These are phyloP conservation scores for Russula lepida DNA, from an alignment of 768 basidiomycete species.

Conservation along the genomic window DNA sequence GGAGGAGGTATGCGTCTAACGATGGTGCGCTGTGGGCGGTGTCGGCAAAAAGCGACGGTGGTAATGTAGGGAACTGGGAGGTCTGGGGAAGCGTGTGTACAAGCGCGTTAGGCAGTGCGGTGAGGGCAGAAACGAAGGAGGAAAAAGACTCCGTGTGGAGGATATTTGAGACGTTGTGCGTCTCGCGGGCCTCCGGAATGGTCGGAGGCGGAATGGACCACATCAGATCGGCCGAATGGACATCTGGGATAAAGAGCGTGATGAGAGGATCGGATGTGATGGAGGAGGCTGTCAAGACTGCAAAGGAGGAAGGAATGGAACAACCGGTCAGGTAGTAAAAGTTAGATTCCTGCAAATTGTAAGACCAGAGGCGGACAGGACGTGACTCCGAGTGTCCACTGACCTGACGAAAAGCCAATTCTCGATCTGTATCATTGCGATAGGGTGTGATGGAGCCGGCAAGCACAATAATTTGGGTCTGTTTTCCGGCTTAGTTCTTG, in stretches of 20 bases:
- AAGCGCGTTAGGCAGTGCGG: conserved; percentile 44
- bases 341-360: conserved; percentile 55
- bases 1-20: conserved; percentile 57
- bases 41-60: conserved; percentile 29
- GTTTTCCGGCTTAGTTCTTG: background rate
- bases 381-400: conserved; percentile 23
- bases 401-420: conserved; percentile 55
- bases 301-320: conserved; percentile 57
- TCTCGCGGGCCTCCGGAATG: conserved; percentile 42
- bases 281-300: conserved; percentile 52
- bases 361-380: background rate
- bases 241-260: conserved; percentile 73
- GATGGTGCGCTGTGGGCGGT: conserved; percentile 31
- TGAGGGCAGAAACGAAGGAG: conserved; percentile 39
- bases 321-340: conserved; percentile 86
- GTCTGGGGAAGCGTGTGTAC: conserved; percentile 58
- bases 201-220: conserved; percentile 85
- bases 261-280: conserved; percentile 36
- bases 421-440: conserved; percentile 80
- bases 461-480: conserved; percentile 66
- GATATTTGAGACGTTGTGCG: conserved; percentile 54
- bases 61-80: conserved; percentile 44
- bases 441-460: conserved; percentile 55
- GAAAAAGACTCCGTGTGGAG: conserved; percentile 41
- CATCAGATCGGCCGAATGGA: conserved; percentile 65